A percentile compares a stretch with the other conserved stretches of the same genome.
These are phyloP conservation scores for Colletotrichum tabaci DNA, from an alignment of 2,329 filamentous ascomycete species.

Conservation along the genomic window DNA sequence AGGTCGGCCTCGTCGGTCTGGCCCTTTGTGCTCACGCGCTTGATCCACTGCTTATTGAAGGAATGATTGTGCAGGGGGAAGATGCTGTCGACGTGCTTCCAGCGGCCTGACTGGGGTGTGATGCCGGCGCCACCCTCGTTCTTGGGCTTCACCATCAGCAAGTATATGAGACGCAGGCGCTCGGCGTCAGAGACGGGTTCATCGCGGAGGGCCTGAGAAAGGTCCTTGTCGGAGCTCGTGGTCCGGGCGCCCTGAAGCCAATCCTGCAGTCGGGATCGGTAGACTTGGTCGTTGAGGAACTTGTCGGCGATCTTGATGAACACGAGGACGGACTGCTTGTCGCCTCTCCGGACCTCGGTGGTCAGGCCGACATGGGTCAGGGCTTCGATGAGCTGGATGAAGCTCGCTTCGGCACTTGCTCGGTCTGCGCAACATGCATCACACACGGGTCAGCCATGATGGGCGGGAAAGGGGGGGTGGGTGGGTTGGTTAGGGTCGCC, in stretches of 20 bases:
- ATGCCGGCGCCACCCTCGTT: conserved; percentile 86
- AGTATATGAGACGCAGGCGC: conserved; percentile 87
- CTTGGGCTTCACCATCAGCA: conserved; percentile 82
- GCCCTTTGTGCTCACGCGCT: conserved; percentile 81
- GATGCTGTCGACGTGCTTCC: conserved; percentile 80
- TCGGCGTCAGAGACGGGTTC: conserved; percentile 91
- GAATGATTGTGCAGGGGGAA: conserved; percentile 85
- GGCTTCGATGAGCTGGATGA: conserved; percentile 82
- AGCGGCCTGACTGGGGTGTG: conserved; percentile 76
- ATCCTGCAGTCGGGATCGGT: conserved; percentile 89
- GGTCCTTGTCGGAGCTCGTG: conserved; percentile 81
- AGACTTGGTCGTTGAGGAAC: conserved; percentile 84
- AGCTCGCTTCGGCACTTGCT: conserved; percentile 79
- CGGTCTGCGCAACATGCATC: conserved; percentile 67
- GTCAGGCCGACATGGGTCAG: conserved; percentile 86
- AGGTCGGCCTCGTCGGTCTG: conserved; percentile 76
- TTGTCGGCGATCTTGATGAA: conserved; percentile 84
- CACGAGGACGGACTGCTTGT: conserved; percentile 81
- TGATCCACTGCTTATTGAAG: conserved; percentile 84
- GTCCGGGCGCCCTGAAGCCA: conserved; percentile 93
- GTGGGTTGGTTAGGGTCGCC: conserved; percentile 2
- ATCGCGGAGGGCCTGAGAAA: conserved; percentile 75
- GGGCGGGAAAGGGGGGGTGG: background rate
- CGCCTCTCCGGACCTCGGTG: conserved; percentile 88
- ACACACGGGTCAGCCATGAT: background rate